phyloP scores from a whole-genome alignment of 805 yeast genomes.

The Zygotorulaspora chibaensis region DNA sequence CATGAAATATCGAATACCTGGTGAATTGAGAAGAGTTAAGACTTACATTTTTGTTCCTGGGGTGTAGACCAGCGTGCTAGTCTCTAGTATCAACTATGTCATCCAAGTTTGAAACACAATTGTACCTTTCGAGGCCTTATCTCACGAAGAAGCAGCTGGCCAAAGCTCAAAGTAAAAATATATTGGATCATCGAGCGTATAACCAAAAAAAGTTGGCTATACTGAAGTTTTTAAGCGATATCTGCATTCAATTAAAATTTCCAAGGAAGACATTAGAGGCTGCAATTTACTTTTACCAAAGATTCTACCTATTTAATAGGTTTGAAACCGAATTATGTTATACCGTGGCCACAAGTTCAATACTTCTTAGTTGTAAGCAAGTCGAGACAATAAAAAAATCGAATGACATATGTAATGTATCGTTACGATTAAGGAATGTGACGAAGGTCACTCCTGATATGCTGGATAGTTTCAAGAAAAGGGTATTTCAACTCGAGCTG shows the following conservation, averaged over 20 bases:
- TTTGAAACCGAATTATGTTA: constrained; percentile 52
- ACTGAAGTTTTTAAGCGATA: constrained; percentile 49
- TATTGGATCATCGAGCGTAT: constrained; percentile 47
- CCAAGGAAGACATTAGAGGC: constrained; percentile 69
- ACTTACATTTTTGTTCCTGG: too few species aligned
- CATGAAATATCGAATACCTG: too few species aligned
- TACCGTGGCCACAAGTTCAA: constrained; percentile 63
- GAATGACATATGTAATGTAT: constrained; percentile 49
- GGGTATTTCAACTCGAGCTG: constrained; percentile 59
- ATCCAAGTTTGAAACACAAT: constrained; percentile 22
- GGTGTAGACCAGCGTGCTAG: background rate
- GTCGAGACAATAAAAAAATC: constrained; percentile 82
- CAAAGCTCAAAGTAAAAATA: constrained; percentile 47
- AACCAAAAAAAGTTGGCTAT: constrained; percentile 51
- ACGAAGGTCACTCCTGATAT: constrained; percentile 29
- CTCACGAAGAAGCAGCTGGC: constrained; percentile 52
- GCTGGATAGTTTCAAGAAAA: constrained; percentile 53
- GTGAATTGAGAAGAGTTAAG: too few species aligned
- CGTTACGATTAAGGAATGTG: constrained; percentile 34
- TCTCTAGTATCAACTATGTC: constrained; percentile 13
- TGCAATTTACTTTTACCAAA: constrained; percentile 68
- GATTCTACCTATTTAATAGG: constrained; percentile 61
- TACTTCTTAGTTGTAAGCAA: constrained; percentile 68
- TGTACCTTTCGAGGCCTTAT: constrained; percentile 53
- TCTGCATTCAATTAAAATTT: constrained; percentile 52